Conservation (phyloP, 495 filamentous ascomycete species). For the Aspergillus mulundensis region DNA sequence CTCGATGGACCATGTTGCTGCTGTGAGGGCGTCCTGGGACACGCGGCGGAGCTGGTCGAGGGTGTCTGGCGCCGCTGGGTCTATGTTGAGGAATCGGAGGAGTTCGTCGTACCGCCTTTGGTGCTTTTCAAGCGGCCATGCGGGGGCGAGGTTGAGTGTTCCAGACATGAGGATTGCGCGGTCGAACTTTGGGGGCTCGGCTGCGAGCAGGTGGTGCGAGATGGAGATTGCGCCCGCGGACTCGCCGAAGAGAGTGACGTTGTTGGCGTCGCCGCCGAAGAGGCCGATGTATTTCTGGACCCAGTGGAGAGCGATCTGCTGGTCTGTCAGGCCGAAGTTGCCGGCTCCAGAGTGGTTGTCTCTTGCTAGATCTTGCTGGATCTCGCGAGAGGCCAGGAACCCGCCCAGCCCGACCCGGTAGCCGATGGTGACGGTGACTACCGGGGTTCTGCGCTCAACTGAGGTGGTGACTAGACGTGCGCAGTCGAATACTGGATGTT, state of each 20-base stretch:
- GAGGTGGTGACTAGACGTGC: slow-evolving; percentile 28
- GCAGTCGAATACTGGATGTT: slow-evolving; percentile 28
- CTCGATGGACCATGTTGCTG: slow-evolving; percentile 26
- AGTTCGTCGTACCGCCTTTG: slow-evolving; percentile 19
- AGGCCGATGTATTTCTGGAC: slow-evolving; percentile 40
- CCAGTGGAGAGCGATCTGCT: slow-evolving; percentile 30
- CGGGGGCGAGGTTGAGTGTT: slow-evolving; percentile 18
- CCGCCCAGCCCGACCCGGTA: slow-evolving; percentile 30
- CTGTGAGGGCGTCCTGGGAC: slow-evolving; percentile 25
- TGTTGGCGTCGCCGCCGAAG: slow-evolving; percentile 61
- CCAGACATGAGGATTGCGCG: slow-evolving; percentile 31
- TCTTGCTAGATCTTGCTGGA: slow-evolving; percentile 18
- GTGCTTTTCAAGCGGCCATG: slow-evolving; percentile 26
- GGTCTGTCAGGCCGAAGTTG: slow-evolving; percentile 34
- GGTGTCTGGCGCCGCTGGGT: slow-evolving; percentile 8
- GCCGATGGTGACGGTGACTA: slow-evolving; percentile 28
- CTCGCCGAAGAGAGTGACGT: slow-evolving; percentile 61
- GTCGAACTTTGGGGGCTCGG: slow-evolving; percentile 19
- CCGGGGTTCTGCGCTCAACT: slow-evolving; percentile 16
- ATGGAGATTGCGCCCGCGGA: slow-evolving; percentile 64
- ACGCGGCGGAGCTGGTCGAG: slow-evolving; percentile 21
- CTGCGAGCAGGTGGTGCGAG: slow-evolving; percentile 49
- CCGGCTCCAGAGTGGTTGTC: slow-evolving; percentile 24
- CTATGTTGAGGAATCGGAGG: slow-evolving; percentile 24
- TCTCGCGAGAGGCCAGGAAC: slow-evolving; percentile 22